Evolutionary conservation across 768 basidiomycete species (phyloP).

Genomic region (Mycena vulgaris): DNA sequence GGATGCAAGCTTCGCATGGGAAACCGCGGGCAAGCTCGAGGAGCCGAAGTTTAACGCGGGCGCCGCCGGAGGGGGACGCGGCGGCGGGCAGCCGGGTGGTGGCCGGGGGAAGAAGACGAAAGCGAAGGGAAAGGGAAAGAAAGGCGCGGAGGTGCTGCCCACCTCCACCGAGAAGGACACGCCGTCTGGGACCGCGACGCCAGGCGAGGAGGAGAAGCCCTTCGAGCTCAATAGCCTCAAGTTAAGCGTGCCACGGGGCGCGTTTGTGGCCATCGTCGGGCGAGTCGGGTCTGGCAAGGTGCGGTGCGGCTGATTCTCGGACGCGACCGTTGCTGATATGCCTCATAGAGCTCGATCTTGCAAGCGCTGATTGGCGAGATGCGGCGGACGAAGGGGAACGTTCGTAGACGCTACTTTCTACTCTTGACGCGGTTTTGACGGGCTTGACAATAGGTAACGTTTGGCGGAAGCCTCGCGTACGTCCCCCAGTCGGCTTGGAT

Average conservation of each 20-base stretch:
- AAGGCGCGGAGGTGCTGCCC: slow-evolving; percentile 42
- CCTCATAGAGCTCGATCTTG: slow-evolving; percentile 65
- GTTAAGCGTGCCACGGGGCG: slow-evolving; percentile 64
- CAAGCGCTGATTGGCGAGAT: slow-evolving; percentile 78
- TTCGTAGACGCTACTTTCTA: slow-evolving; percentile 41
- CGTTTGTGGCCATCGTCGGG: slow-evolving; percentile 83
- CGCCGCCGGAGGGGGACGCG: slow-evolving; percentile 23
- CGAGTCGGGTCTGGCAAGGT: slow-evolving; percentile 83
- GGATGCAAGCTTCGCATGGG: slow-evolving; percentile 70
- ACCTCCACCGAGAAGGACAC: slow-evolving; percentile 37
- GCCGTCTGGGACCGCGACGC: slow-evolving; percentile 35
- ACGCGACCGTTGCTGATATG: background rate
- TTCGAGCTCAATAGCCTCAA: slow-evolving; percentile 66
- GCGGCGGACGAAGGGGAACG: slow-evolving; percentile 71
- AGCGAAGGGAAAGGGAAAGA: slow-evolving; percentile 36
- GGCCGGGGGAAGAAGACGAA: slow-evolving; percentile 30
- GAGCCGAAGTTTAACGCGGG: slow-evolving; percentile 28
- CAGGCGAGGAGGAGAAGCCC: slow-evolving; percentile 55
- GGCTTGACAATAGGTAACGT: slow-evolving; percentile 54
- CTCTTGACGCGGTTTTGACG: background rate
- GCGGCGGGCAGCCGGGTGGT: slow-evolving; percentile 26
- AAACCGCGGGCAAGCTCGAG: slow-evolving; percentile 48
- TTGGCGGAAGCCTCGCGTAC: slow-evolving; percentile 71
- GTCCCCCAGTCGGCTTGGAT: slow-evolving; percentile 79
- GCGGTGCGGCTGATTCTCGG: background rate